Evolutionary conservation across 768 basidiomycete species (phyloP).

Genomic region (Cystofilobasidium ferigula): DNA sequence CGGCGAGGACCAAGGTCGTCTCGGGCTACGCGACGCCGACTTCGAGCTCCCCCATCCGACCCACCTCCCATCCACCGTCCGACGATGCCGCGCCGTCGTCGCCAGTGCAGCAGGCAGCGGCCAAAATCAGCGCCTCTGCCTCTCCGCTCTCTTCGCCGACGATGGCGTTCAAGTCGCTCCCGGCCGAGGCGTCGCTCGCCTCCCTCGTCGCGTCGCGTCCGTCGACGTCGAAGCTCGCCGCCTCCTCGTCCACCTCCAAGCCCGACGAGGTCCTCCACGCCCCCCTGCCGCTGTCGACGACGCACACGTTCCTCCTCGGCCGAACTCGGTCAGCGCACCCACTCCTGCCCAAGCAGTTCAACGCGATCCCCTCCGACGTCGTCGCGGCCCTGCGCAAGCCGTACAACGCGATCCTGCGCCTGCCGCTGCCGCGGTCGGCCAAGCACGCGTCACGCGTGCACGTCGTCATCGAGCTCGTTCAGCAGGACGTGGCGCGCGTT

Average conservation of each 20-base stretch:
- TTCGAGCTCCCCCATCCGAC: background rate
- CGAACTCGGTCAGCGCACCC: background rate
- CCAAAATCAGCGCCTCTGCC: background rate
- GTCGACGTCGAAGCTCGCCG: background rate
- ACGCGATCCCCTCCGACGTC: background rate
- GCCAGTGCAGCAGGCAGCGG: background rate
- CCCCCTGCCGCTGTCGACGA: background rate
- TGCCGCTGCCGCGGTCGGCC: conserved; percentile 15
- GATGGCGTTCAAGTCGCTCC: no score
- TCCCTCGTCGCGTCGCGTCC: background rate
- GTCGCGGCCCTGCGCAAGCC: background rate
- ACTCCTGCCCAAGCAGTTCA: background rate
- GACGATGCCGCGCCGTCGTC: background rate
- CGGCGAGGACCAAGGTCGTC: background rate
- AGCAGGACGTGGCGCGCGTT: background rate
- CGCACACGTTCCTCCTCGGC: background rate
- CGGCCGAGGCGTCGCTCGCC: background rate
- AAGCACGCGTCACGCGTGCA: conserved; percentile 12
- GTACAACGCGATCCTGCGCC: background rate
- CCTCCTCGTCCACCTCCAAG: background rate
- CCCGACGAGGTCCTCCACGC: background rate
- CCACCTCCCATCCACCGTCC: background rate
- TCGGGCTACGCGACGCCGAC: conserved; percentile 3
- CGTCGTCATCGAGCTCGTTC: conserved; percentile 10
- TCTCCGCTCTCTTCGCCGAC: no score